Evolutionary conservation across 176 grass and related monocot species (phyloP).

Genomic region (Melocanna baccifera): DNA sequence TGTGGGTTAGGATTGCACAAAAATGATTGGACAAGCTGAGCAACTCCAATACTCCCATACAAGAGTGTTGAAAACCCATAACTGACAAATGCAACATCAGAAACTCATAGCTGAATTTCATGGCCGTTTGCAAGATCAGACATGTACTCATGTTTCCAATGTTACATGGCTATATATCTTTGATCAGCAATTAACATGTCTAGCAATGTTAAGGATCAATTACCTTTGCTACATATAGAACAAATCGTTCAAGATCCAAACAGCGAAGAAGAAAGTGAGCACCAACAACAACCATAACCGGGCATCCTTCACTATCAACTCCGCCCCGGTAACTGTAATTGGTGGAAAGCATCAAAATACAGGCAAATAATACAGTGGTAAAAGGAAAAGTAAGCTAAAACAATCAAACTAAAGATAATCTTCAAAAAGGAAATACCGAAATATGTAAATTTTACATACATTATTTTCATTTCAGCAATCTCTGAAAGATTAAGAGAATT

Average conservation of each 20-base stretch:
- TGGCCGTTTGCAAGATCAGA: background rate
- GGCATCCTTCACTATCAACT: conserved; percentile 81
- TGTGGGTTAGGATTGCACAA: background rate
- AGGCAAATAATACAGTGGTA: background rate
- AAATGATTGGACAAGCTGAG: background rate
- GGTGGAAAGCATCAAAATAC: conserved; percentile 7
- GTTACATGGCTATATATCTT: background rate
- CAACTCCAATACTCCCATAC: background rate
- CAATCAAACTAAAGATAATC: background rate
- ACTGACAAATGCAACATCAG: background rate
- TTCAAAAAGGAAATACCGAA: background rate
- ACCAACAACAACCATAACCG: conserved; percentile 91
- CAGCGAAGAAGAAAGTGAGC: conserved; percentile 97
- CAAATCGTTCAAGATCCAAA: conserved; percentile 90
- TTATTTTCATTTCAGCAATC: conserved; percentile 98
- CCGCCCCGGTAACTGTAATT: conserved; percentile 76
- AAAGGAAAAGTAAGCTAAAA: background rate
- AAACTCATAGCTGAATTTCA: background rate
- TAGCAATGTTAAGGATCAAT: background rate
- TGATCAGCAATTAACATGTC: background rate
- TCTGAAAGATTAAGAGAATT: conserved; percentile 98
- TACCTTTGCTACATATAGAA: conserved; percentile 95
- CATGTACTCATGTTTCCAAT: background rate
- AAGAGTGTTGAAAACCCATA: background rate
- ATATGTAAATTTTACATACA: conserved; percentile 51